Evolutionary conservation across 2,329 filamentous ascomycete species (phyloP).

Genomic region (Immersiporthe knoxdaviesiana): DNA sequence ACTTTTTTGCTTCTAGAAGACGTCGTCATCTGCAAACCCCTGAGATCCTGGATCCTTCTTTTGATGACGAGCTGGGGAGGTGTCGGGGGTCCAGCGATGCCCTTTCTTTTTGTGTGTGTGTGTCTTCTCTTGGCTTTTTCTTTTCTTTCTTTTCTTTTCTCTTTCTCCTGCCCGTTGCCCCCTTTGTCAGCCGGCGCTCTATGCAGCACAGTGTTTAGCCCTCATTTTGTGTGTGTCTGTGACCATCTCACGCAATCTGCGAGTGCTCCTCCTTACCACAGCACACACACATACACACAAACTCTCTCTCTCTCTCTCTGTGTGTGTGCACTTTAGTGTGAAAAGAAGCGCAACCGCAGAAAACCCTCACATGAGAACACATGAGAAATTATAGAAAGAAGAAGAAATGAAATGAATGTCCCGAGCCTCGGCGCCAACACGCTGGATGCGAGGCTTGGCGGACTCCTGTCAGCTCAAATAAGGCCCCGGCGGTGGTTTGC

Average conservation of each 20-base stretch:
- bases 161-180: background rate
- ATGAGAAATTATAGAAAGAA: background rate
- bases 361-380: too few species aligned
- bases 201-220: background rate
- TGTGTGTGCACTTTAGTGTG: too few species aligned
- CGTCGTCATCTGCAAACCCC: constrained; percentile 14
- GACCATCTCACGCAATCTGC: background rate
- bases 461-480: background rate
- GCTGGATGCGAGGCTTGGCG: background rate
- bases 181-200: background rate
- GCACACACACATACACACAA: too few species aligned
- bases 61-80: background rate
- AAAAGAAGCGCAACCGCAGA: too few species aligned
- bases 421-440: background rate
- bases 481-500: background rate
- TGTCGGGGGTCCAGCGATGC: background rate
- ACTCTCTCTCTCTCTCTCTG: too few species aligned
- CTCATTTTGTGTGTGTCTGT: background rate
- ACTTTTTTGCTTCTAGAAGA: constrained; percentile 21
- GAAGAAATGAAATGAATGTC: background rate
- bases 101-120: background rate
- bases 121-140: background rate
- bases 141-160: background rate
- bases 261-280: too few species aligned
- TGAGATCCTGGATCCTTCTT: constrained; percentile 16